Evolutionary conservation across 768 basidiomycete species (phyloP), one percentile per base, ranked within the genome.

Genomic region (Candolleomyces aberdarensis): DNA sequence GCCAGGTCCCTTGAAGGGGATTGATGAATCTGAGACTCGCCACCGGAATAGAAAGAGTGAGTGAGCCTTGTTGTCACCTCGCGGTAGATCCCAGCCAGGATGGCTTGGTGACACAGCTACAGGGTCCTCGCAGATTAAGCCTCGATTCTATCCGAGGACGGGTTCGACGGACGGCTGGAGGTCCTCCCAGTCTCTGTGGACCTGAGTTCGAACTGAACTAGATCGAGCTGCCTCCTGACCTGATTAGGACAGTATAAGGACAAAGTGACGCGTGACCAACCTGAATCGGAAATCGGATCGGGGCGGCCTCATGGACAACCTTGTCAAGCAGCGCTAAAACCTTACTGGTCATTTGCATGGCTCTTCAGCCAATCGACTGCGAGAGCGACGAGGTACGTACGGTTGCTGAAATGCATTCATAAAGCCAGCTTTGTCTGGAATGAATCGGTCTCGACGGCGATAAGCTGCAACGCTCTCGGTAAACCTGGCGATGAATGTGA

Each of bases 261-360:
- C 46, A 26, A 36, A 41, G 54, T 26, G 48, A 67, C 73, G 65
- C 66, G 64, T 65, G 67, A 69, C 66, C 56, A 64, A 65, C 54
- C 50, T 47, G 31, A 53, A 39, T 49, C 71, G 72, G 71, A 62
- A 56, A 58, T 57, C 76, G 76, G 76, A 68, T 67, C 74, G 74
- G 64, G 62, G 54, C 62, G 53, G 51, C 73, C 72, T 76, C 73
- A 60, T 72, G 73, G 67, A 29, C 31, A 14, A 43, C 10, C n/a
- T 46, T 56, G 41, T 56, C 41, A 31, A 20, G n/a, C 55, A 44
- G 53, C 22, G 53, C 31, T 39, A 56, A 46, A 56, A 31, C 40
- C 55, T 43, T 19, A 39, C 43, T 44, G 40, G 39, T 14, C 14
- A 5, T n/a, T 14, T 43, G 15, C 32, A 19, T 32, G 20, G 11